Evolutionary conservation across 2,329 filamentous ascomycete genomes (phyloP).

Genomic region (Paecilomyces niveus): DNA sequence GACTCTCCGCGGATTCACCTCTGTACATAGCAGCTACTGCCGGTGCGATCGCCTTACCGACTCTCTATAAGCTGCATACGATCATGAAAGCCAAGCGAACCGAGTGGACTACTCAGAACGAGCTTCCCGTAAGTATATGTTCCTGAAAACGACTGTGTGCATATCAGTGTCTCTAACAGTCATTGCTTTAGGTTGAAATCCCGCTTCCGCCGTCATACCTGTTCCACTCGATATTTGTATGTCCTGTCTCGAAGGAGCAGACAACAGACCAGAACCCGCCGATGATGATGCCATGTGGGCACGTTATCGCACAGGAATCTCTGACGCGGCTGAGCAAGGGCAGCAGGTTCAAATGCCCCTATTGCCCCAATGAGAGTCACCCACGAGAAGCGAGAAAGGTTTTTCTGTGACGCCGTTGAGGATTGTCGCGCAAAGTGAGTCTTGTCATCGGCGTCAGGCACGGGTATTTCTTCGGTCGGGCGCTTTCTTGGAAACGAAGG

Average conservation of each 20-base stretch:
- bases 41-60: slow-evolving; percentile 83
- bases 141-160: not conserved
- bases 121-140: slow-evolving; percentile 72
- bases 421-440: not conserved
- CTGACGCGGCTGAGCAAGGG: slow-evolving; percentile 74
- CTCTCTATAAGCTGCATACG: slow-evolving; percentile 76
- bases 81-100: slow-evolving; percentile 86
- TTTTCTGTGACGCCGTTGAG: slow-evolving; percentile 44
- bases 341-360: slow-evolving; percentile 84
- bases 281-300: slow-evolving; percentile 94
- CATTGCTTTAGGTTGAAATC: slow-evolving; percentile 49
- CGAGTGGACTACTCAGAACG: slow-evolving; percentile 88
- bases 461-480: not conserved
- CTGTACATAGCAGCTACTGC: slow-evolving; percentile 90
- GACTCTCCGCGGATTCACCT: slow-evolving; percentile 83
- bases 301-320: slow-evolving; percentile 83
- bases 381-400: slow-evolving; percentile 70
- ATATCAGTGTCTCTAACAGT: not conserved
- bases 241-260: slow-evolving; percentile 94
- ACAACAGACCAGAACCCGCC: slow-evolving; percentile 88
- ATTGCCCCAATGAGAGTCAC: slow-evolving; percentile 80
- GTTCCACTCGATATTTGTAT: slow-evolving; percentile 97
- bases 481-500: slow-evolving; percentile 1
- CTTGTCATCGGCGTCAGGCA: not conserved
- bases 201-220: slow-evolving; percentile 57